Conservation (phyloP, 2,329 filamentous ascomycete species). For the Cylindrodendrum hubeiense region DNA sequence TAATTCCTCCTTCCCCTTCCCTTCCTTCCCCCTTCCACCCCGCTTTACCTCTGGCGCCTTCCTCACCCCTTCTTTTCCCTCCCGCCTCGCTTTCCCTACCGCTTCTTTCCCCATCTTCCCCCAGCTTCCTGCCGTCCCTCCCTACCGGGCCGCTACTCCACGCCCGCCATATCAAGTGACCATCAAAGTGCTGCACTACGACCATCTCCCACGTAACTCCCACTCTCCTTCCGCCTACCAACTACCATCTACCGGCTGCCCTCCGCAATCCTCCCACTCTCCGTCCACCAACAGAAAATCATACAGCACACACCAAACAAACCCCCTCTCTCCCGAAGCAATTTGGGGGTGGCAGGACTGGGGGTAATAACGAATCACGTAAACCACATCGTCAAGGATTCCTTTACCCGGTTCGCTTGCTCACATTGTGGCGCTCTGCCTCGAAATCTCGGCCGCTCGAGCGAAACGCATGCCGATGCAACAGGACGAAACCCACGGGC, state of each 20-base stretch:
- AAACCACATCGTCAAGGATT: not conserved
- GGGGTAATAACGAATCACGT: constrained; percentile 13
- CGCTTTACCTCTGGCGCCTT: constrained; percentile 13
- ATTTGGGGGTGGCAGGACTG: not conserved
- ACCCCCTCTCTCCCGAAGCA: constrained; percentile 5
- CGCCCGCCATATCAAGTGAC: constrained; percentile 35
- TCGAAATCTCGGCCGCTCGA: constrained; percentile 13
- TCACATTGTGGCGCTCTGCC: constrained; percentile 18
- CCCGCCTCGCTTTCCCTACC: constrained; percentile 16
- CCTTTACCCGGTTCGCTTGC: constrained; percentile 13
- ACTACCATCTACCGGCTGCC: constrained; percentile 3
- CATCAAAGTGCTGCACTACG: constrained; percentile 26
- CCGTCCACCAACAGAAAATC: not conserved
- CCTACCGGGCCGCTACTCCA: constrained; percentile 22
- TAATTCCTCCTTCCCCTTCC: constrained; percentile 33
- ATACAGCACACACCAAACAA: not conserved
- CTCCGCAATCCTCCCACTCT: constrained; percentile 8
- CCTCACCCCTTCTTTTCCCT: constrained; percentile 21
- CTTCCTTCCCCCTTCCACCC: constrained; percentile 19
- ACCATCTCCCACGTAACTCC: constrained; percentile 23
- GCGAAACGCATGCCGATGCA: not conserved
- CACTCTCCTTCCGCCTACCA: constrained; percentile 14
- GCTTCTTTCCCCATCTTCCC: constrained; percentile 23
- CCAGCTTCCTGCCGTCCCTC: constrained; percentile 6
- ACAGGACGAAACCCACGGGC: not conserved